Base-by-base conservation (phyloP, 345 rosid genomes). In the Clarkia xantiana region DNA sequence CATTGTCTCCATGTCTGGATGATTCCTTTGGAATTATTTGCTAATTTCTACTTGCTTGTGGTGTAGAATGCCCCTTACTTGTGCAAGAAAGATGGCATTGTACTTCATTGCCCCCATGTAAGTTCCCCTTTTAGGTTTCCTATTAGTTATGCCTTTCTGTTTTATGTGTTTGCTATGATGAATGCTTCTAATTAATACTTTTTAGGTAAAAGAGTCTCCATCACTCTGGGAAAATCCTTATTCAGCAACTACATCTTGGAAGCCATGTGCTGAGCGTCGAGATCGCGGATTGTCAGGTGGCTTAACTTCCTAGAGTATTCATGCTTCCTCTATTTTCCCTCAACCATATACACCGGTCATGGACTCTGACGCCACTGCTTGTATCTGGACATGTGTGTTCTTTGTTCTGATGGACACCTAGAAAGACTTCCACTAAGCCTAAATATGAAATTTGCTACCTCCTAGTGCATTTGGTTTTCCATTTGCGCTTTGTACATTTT, bases 221-320 rank as follows among this genome's bases (percentile, higher is more conserved):
- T 93, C 99, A 14, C 95, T 90, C 0, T 93, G 99, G 99, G 81
- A 80, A 65, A 93, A 93, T 74, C 99, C 99, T 40, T 59, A 60
- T 58, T 84, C 99, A 44, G 81, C 99, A 18, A 93, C 99, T 48
- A 87, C 94, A 48, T 93, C 97, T 44, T 93, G 99, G 99, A 93
- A 84, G 72, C 95, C 99, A 61, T 93, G 99, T 56, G 96, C 97
- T 18, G 99, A 87, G 70, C 91, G 88, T n/a, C 88, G 62, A 14
- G 56, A 53, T 61, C 79, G 80, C 66, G 96, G 87, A 51, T 55
- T 84, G 60, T 87, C 95, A 57, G 88, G 97, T 84, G 20, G 46
- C 18, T 1, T 15, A 8, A n/a, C 23, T 25, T 49, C 42, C 23
- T 49, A 34, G 18, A 34, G 53, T 53, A 8, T 17, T 42, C 16